Base-by-base conservation (phyloP, 257 asterid genomes). In the Salvia miltiorrhiza region DNA sequence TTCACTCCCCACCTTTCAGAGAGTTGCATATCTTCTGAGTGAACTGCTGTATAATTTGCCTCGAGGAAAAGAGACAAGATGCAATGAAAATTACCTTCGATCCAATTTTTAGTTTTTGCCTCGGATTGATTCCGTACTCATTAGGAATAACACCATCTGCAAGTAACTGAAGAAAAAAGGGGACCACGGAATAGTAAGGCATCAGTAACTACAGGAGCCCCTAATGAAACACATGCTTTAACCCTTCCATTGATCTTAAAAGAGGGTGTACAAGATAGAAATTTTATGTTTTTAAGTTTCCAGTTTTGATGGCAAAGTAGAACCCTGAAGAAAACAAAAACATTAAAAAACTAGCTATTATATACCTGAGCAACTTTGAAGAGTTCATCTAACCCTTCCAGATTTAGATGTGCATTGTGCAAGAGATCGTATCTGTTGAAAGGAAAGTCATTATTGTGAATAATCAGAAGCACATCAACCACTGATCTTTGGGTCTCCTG, bases 91-190 rank as follows among this genome's bases (percentile, higher is more conserved):
- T 26, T 82, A 94, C 99, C 96, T 94, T 89, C 10, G 99, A 91
- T 44, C 99, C 99, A 78, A 91, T 89, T 84, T 89, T 89, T 52
- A 94, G 78, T 79, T 86, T 94, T 82, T 94, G 99, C 86, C 65
- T 66, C 26, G 99, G 96, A 73, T 94, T 94, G 78, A 94, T 94
- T 53, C 99, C 99, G 66, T 94, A 94, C 80, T 94, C 99, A 75
- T 94, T 94, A 63, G 99, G 99, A 79, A 94, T 94, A 74, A 94
- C 99, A 61, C 99, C 99, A 82, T 94, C 99, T 69, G 99, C 99
- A 76, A 94, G 96, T 77, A 83, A 75, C 97, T 93, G 87, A 68
- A 81, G 72, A 45, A 79, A 74, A 79, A 73, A 54, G 43, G n/a
- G 50, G 58, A 76, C 13, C 60, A 48, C 20, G 57, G 9, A 53